These are phyloP conservation scores for Xerocomellus amylosporus DNA, from an alignment of 768 basidiomycete species.

Conservation along the genomic window DNA sequence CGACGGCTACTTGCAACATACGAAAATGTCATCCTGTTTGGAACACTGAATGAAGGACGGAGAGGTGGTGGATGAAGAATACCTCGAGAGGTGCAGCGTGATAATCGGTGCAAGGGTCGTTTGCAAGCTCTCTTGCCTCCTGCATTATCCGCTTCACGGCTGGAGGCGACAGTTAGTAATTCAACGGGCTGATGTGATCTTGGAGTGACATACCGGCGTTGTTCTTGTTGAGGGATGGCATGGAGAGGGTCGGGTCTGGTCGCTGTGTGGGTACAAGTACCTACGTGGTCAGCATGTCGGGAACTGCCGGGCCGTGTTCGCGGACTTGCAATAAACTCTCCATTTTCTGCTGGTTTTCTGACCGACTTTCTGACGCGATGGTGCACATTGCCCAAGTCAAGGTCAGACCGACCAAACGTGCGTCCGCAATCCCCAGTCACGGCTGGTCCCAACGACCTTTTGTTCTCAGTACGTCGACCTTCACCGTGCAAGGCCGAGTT, in stretches of 20 bases:
- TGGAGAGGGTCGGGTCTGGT: not conserved
- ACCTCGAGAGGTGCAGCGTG: slow-evolving; percentile 79
- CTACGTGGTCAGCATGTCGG: slow-evolving; percentile 16
- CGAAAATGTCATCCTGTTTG: slow-evolving; percentile 82
- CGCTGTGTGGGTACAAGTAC: not conserved
- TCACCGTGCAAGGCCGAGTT: slow-evolving; percentile 47
- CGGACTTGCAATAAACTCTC: slow-evolving; percentile 4
- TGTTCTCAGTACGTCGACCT: slow-evolving; percentile 6
- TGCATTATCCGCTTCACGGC: slow-evolving; percentile 98
- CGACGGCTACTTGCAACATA: slow-evolving; percentile 36
- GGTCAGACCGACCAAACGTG: slow-evolving; percentile 75
- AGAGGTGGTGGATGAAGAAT: slow-evolving; percentile 20
- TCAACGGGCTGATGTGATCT: not conserved
- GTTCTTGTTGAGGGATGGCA: slow-evolving; percentile 74
- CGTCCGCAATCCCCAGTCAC: slow-evolving; percentile 15
- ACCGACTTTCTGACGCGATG: slow-evolving; percentile 20
- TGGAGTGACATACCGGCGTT: slow-evolving; percentile 62
- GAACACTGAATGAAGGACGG: slow-evolving; percentile 9
- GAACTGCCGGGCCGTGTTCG: slow-evolving; percentile 9
- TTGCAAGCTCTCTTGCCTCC: slow-evolving; percentile 85
- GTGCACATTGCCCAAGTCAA: slow-evolving; percentile 80
- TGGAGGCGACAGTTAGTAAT: slow-evolving; percentile 23
- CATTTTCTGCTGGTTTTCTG: not conserved
- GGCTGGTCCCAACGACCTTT: not conserved
- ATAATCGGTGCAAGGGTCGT: slow-evolving; percentile 85